Evolutionary conservation across 768 basidiomycete species (phyloP), one percentile per base, ranked within the genome.

Genomic region (Infundibulicybe gibba): DNA sequence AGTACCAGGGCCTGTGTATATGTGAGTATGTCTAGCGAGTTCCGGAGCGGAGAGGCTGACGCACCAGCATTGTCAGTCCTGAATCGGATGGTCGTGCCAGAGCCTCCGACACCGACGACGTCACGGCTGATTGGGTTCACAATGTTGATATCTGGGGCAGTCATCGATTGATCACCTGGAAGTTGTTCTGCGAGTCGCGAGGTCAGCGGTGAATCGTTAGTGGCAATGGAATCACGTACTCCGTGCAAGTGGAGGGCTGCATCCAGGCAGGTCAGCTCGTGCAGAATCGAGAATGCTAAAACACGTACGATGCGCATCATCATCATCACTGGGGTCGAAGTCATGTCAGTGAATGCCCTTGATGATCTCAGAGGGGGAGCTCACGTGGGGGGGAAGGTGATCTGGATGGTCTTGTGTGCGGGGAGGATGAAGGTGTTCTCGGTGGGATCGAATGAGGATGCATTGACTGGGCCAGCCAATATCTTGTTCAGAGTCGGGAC

Each of bases 71-170:
- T 47, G 19, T 47, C 45, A 31, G 45, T 47, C 20, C 39, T 30
- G 20, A 47, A 47, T 10, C 45, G 45, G 32, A 47, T 41, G 31
- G 30, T 32, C 2, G 45, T 47, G 11, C 15, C 19, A 16, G 15
- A 19, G 21, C 17, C 45, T 14, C 14, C 37, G 9, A 40, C n/a
- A 32, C 45, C 45, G 14, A 47, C 39, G 10, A 40, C 40, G 19
- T 47, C 45, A 8, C 25, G 25, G 5, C 34, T 3, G 14, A 20
- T 40, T 1, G 80, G 79, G 56, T 80, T 77, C n/a, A 49, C 52
- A 30, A 32, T 17, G 35, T 40, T 32, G 17, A 12, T 1, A 15
- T 30, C 21, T 9, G 17, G 25, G 8, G 25, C 3, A 4, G 25
- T 25, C 25, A 25, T 25, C 8, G 25, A 25, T 25, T 25, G 25